Conservation (phyloP, 768 basidiomycete genomes). For the Leucocoprinus birnbaumii region DNA sequence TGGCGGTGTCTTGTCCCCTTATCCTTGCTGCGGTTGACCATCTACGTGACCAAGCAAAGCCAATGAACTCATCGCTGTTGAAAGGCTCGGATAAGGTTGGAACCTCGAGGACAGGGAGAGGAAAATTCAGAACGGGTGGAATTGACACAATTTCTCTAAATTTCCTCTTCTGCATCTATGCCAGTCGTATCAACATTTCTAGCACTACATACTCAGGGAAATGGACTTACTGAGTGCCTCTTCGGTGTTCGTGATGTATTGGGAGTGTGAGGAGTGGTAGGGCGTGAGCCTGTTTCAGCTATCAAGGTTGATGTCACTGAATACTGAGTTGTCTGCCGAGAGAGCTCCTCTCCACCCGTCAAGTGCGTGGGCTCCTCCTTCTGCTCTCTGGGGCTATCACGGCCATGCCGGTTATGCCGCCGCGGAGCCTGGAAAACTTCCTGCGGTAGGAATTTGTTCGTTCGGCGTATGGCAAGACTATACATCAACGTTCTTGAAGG, state of each 20-base stretch:
- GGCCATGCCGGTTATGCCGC: too few relatives aligned
- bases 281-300: slow-evolving; percentile 4
- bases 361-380: too few relatives aligned
- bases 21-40: background rate
- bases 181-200: too few relatives aligned
- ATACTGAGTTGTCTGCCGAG: slow-evolving; percentile 7
- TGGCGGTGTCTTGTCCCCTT: too few relatives aligned
- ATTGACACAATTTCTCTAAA: too few relatives aligned
- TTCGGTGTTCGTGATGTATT: background rate
- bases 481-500: too few relatives aligned
- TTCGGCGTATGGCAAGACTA: too few relatives aligned
- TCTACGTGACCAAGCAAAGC: background rate
- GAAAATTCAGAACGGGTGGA: background rate
- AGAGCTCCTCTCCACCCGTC: background rate
- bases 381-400: too few relatives aligned
- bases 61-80: background rate
- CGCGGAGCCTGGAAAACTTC: too few relatives aligned
- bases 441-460: too few relatives aligned
- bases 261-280: background rate
- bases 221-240: background rate
- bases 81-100: background rate
- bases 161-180: too few relatives aligned
- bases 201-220: too few relatives aligned
- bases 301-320: slow-evolving; percentile 7
- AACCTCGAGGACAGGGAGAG: background rate